phyloP scores from a whole-genome alignment of 345 rosid genomes.

The Capsella bursapastoris region DNA sequence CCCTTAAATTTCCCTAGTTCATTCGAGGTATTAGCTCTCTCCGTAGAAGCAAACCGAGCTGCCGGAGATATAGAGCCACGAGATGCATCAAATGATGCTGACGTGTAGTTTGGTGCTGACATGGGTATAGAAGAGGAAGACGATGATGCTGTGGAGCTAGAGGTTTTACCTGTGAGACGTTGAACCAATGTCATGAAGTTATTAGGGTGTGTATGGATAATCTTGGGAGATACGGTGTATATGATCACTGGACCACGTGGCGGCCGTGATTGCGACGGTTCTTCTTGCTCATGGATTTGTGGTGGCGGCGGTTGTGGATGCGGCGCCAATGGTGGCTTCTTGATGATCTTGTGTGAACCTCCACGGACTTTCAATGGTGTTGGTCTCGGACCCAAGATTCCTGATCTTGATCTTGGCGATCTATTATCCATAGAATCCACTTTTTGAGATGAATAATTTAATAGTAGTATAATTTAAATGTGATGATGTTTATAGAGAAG shows the following conservation, averaged over 20 bases:
- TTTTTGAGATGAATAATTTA: neutral
- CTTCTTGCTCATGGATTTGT: conserved; percentile 27
- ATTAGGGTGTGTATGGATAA: conserved; percentile 79
- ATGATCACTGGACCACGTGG: conserved; percentile 73
- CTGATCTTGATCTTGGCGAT: conserved; percentile 62
- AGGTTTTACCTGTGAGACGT: conserved; percentile 78
- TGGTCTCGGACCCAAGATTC: conserved; percentile 85
- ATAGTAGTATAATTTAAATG: neutral
- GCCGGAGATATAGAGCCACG: conserved; percentile 66
- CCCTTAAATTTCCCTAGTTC: conserved; percentile 46
- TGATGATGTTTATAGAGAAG: conserved; percentile 30
- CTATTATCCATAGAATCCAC: conserved; percentile 48
- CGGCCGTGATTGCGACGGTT: conserved; percentile 38
- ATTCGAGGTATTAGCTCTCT: conserved; percentile 50
- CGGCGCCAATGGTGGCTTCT: conserved; percentile 67
- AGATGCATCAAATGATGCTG: conserved; percentile 42
- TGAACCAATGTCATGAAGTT: conserved; percentile 91
- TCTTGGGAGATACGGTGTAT: conserved; percentile 85
- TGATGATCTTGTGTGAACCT: conserved; percentile 78
- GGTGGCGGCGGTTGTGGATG: conserved; percentile 37
- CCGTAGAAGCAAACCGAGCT: conserved; percentile 70
- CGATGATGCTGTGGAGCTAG: conserved; percentile 41
- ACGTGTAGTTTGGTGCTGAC: conserved; percentile 27
- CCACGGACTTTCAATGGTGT: conserved; percentile 68
- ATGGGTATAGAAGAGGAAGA: conserved; percentile 31